Conservation (phyloP, 306 rosid species). For the Acacia melanoxylon region DNA sequence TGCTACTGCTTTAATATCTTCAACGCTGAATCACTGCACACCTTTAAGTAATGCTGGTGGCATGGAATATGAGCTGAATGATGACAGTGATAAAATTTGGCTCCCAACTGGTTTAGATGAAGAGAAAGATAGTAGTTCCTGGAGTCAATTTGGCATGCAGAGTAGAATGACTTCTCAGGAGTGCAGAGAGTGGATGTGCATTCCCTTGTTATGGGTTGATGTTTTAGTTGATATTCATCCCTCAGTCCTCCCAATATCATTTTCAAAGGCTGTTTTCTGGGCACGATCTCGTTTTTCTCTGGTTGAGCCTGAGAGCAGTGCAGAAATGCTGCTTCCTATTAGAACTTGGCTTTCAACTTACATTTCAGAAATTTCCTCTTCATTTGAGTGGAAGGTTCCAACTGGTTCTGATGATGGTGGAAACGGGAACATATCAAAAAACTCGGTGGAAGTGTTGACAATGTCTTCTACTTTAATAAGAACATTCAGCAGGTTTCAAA, state of each 20-base stretch:
- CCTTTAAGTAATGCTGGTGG: conserved; percentile 39
- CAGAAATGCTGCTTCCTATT: conserved; percentile 67
- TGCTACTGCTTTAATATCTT: conserved; percentile 73
- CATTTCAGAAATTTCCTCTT: conserved; percentile 66
- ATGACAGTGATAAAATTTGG: conserved; percentile 52
- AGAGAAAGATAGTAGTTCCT: conserved; percentile 64
- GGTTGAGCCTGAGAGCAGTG: conserved; percentile 63
- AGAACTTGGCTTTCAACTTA: conserved; percentile 68
- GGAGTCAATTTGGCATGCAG: conserved; percentile 69
- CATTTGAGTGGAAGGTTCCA: conserved; percentile 90
- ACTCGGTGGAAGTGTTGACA: conserved; percentile 72
- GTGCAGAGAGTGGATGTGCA: conserved; percentile 84
- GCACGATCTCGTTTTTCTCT: conserved; percentile 85
- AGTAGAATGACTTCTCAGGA: conserved; percentile 67
- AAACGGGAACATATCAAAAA: conserved; percentile 67
- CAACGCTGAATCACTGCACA: conserved; percentile 50
- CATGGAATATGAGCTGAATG: conserved; percentile 43
- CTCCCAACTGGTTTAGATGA: conserved; percentile 40
- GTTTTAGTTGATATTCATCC: conserved; percentile 72
- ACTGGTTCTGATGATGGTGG: conserved; percentile 95
- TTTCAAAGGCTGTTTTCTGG: conserved; percentile 96
- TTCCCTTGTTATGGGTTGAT: conserved; percentile 93
- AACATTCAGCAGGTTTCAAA: conserved; percentile 71
- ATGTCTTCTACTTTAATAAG: conserved; percentile 66
- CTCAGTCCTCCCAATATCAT: conserved; percentile 71